Percentiles rank a stretch among this genome's conserved stretches.
These are phyloP conservation scores for Naganishia liquefaciens DNA, from an alignment of 1,284 basidiomycete genomes.

Conservation along the genomic window DNA sequence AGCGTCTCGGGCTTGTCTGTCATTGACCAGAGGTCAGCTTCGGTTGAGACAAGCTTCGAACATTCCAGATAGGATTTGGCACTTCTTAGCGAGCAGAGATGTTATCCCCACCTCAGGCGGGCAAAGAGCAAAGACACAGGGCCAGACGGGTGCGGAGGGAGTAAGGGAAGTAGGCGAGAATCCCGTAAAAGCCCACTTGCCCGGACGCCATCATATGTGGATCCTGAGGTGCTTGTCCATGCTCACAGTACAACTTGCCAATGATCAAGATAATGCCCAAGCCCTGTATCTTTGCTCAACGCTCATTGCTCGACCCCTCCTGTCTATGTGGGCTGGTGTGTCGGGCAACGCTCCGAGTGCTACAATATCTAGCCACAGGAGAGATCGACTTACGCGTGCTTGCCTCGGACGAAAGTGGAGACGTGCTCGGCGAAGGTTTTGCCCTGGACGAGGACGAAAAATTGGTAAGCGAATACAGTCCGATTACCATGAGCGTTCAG, in stretches of 20 bases:
- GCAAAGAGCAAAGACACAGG: conserved; percentile 22
- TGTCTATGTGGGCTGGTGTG: not conserved
- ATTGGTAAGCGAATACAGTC: conserved; percentile 54
- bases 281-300: conserved; percentile 21
- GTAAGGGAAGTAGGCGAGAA: too few relatives aligned
- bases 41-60: not conserved
- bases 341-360: not conserved
- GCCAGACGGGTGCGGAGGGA: not conserved
- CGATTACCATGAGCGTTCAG: conserved; percentile 54
- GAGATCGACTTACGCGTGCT: conserved; percentile 41
- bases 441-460: conserved; percentile 17
- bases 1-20: conserved; percentile 15
- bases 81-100: not conserved
- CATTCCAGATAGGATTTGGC: not conserved
- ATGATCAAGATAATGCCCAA: not conserved
- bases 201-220: too few relatives aligned
- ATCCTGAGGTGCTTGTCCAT: conserved; percentile 2
- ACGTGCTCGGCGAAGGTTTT: conserved; percentile 51
- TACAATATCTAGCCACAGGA: conserved; percentile 1
- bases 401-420: conserved; percentile 47
- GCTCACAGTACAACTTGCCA: conserved; percentile 25
- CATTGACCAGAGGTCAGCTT: not conserved
- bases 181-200: too few relatives aligned
- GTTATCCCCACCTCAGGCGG: not conserved
- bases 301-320: not conserved